Evolutionary conservation across 768 basidiomycete species (phyloP).

Genomic region (Megacollybia marginata): DNA sequence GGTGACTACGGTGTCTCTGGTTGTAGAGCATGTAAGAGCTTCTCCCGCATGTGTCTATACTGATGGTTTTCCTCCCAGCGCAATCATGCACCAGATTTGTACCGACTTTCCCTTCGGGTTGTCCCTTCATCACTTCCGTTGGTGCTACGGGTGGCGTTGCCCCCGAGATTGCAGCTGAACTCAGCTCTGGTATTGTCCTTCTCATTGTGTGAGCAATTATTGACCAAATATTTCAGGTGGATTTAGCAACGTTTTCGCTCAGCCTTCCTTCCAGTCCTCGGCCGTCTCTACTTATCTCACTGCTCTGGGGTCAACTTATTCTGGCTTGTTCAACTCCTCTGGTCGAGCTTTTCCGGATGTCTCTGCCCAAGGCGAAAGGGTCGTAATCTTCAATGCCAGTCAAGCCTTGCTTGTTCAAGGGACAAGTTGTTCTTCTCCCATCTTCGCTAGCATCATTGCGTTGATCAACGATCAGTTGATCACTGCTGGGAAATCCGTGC

Average conservation of each 20-base stretch:
- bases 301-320: slow-evolving; percentile 22
- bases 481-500: not conserved
- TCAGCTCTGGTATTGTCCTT: no score
- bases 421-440: slow-evolving; percentile 40
- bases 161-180: no score
- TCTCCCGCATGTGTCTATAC: slow-evolving; percentile 1
- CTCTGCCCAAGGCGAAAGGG: slow-evolving; percentile 29
- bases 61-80: not conserved
- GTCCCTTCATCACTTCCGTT: slow-evolving; percentile 23
- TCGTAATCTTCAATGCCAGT: slow-evolving; percentile 8
- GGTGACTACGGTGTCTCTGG: no score
- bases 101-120: slow-evolving; percentile 41
- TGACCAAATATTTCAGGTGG: no score
- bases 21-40: no score
- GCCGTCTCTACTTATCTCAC: slow-evolving; percentile 15
- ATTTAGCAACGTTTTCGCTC: slow-evolving; percentile 19
- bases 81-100: slow-evolving; percentile 15
- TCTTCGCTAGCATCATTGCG: slow-evolving; percentile 37
- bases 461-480: not conserved
- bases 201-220: no score
- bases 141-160: slow-evolving; percentile 33
- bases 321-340: slow-evolving; percentile 21
- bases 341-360: slow-evolving; percentile 29
- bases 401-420: slow-evolving; percentile 22
- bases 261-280: slow-evolving; percentile 19